Conservation (phyloP, 345 rosid species). For the Odontarrhena argentea region DNA sequence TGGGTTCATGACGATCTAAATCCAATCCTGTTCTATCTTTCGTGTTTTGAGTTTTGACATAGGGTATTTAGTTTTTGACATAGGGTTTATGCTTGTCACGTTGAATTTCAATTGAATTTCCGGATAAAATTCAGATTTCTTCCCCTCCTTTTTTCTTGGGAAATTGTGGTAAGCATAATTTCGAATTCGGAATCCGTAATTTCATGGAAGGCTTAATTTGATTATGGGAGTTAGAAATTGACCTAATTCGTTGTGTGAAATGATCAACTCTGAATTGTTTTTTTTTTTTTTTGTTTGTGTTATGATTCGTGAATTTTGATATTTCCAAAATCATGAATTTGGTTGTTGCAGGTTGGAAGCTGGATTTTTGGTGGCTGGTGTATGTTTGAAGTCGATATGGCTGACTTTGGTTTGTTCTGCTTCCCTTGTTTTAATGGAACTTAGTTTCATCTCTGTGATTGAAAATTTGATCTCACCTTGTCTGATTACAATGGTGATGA, state of each 20-base stretch:
- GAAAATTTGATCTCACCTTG: slow-evolving; percentile 43
- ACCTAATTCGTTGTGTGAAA: background rate
- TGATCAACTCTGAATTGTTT: background rate
- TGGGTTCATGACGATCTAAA: slow-evolving; percentile 26
- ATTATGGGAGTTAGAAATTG: background rate
- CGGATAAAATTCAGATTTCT: slow-evolving; percentile 2
- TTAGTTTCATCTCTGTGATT: slow-evolving; percentile 24
- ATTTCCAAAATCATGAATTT: background rate
- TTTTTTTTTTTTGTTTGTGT: background rate
- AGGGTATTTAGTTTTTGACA: slow-evolving; percentile 29
- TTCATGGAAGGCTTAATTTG: background rate
- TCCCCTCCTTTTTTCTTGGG: background rate
- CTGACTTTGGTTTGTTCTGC: slow-evolving; percentile 42
- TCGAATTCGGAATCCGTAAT: background rate
- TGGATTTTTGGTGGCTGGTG: slow-evolving; percentile 2
- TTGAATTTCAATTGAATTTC: slow-evolving; percentile 5
- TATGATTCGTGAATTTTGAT: slow-evolving; percentile 4
- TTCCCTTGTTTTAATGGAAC: slow-evolving; percentile 34
- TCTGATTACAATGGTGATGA: slow-evolving; percentile 60
- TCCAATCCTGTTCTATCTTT: background rate
- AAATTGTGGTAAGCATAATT: slow-evolving; percentile 15
- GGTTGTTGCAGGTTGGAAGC: slow-evolving; percentile 22
- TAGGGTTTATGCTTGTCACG: slow-evolving; percentile 1
- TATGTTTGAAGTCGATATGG: slow-evolving; percentile 30
- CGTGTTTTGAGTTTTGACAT: slow-evolving; percentile 7